These are phyloP conservation scores for Heliamphora pulchella DNA, from an alignment of 179 eudicot species.

Conservation along the genomic window DNA sequence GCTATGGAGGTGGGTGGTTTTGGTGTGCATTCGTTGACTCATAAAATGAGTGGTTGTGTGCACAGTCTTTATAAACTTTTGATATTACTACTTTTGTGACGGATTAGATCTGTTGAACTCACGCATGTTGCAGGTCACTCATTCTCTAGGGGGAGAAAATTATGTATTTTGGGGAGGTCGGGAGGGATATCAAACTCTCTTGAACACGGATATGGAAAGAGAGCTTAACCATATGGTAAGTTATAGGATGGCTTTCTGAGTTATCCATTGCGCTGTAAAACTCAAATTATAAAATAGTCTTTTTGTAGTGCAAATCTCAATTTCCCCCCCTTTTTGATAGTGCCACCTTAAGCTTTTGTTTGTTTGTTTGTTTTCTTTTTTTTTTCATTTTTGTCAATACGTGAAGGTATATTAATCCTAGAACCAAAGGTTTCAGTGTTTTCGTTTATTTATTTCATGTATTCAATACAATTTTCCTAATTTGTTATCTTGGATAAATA, in stretches of 20 bases:
- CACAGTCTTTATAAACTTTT: not conserved
- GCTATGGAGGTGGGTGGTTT: conserved; percentile 74
- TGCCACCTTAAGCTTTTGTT: not conserved
- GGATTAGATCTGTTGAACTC: not conserved
- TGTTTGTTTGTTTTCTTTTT: not conserved
- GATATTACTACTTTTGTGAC: not conserved
- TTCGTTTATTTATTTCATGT: not conserved
- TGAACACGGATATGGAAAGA: conserved; percentile 95
- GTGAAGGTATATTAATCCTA: not conserved
- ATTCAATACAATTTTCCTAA: not conserved
- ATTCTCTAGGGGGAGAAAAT: conserved; percentile 94
- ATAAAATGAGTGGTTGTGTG: not conserved
- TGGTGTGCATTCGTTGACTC: not conserved
- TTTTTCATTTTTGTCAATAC: not conserved
- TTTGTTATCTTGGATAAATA: not conserved
- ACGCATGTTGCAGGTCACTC: conserved; percentile 65
- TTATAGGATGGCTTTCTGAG: not conserved
- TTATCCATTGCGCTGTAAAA: not conserved
- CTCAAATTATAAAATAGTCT: not conserved
- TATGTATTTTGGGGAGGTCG: conserved; percentile 99
- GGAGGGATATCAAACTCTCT: conserved; percentile 90
- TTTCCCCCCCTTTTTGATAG: not conserved
- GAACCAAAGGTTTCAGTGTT: not conserved
- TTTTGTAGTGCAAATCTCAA: not conserved
- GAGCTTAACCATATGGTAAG: conserved; percentile 92